phyloP scores from a whole-genome alignment of 306 rosid genomes.

The Mimosa bimucronata region DNA sequence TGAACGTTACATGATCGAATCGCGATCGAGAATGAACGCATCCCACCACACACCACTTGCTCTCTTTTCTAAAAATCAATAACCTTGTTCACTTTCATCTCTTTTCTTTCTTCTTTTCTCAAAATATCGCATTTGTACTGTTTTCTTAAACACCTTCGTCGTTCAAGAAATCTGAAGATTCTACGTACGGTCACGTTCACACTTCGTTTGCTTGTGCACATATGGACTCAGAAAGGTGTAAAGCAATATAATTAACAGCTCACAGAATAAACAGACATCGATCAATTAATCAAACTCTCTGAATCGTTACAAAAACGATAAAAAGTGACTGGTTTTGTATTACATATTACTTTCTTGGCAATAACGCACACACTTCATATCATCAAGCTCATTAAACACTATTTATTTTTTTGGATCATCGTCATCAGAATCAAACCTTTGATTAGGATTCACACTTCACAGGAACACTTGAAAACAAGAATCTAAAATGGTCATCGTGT shows the following conservation, averaged over 20 bases:
- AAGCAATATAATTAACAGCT: background rate
- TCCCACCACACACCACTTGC: conserved; percentile 55
- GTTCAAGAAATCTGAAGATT: background rate
- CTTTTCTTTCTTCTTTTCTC: background rate
- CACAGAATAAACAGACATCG: background rate
- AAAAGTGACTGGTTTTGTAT: background rate
- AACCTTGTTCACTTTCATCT: conserved; percentile 31
- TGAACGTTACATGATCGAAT: conserved; percentile 51
- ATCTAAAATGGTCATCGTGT: conserved; percentile 30
- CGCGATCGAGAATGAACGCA: conserved; percentile 59
- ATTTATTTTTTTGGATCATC: background rate
- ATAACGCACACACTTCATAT: background rate
- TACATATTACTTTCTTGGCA: background rate
- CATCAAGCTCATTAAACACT: background rate
- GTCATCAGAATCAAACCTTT: conserved; percentile 21
- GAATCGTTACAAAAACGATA: background rate
- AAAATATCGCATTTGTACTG: background rate
- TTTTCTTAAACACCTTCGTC: background rate
- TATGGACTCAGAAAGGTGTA: background rate
- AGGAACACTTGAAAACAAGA: background rate
- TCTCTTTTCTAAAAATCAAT: conserved; percentile 39
- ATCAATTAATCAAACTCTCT: background rate
- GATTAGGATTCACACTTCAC: conserved; percentile 18
- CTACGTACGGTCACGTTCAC: background rate
- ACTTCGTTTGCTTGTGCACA: background rate